Percentiles rank a stretch among this genome's conserved stretches.
Conservation (phyloP, 306 rosid genomes). For the Fragaria nilgerrensis region DNA sequence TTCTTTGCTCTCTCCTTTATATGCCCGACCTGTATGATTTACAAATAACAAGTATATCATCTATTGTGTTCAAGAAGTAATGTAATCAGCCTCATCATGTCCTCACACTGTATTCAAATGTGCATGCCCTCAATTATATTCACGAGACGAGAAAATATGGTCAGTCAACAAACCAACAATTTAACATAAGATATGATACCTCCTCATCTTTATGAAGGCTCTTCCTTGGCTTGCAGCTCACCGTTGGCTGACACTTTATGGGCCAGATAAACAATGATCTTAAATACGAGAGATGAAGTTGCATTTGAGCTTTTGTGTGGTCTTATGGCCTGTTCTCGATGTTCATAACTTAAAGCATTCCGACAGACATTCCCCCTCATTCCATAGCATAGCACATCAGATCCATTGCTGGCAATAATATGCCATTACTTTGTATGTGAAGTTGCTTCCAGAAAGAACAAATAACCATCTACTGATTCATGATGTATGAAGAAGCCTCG, state of each 20-base stretch:
- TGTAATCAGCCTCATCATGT: not conserved
- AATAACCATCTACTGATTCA: not conserved
- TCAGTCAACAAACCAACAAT: not conserved
- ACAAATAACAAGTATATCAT: not conserved
- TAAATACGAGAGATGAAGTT: not conserved
- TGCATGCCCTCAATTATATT: not conserved
- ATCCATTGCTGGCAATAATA: not conserved
- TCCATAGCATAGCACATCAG: not conserved
- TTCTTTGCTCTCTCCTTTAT: not conserved
- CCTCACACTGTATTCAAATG: not conserved
- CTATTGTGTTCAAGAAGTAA: not conserved
- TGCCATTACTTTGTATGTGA: not conserved
- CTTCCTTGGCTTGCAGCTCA: not conserved
- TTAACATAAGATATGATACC: not conserved
- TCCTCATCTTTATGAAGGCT: not conserved
- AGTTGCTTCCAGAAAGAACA: not conserved
- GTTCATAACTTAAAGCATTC: slow-evolving; percentile 3
- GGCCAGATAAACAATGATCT: too few relatives aligned
- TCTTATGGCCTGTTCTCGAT: not conserved
- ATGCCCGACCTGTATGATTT: not conserved
- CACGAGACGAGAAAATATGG: not conserved
- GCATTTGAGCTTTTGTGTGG: not conserved
- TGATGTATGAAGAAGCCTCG: not conserved
- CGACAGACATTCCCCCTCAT: not conserved
- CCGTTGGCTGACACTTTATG: not conserved